phyloP scores from a whole-genome alignment of 352 stramenopile species.

The Phytophthora pseudosyringae region DNA sequence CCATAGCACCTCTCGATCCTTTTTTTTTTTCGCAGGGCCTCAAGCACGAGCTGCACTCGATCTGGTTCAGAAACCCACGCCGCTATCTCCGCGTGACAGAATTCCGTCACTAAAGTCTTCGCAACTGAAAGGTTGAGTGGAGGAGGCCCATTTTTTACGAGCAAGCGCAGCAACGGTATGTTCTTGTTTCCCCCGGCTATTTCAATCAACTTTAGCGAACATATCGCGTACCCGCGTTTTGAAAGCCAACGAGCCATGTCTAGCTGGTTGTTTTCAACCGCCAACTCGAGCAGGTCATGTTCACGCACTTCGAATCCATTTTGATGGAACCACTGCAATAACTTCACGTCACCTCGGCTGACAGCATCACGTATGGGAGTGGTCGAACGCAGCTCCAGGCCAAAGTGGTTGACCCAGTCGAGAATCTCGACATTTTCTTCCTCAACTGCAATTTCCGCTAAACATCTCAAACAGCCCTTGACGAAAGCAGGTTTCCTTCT shows the following conservation, averaged over 20 bases:
- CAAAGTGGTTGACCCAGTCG: slow-evolving; percentile 5
- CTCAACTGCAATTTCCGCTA: neutral
- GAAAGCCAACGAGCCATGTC: slow-evolving; percentile 1
- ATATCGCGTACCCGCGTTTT: neutral
- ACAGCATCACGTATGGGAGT: neutral
- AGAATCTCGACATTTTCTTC: neutral
- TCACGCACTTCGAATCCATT: slow-evolving; percentile 3
- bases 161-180: neutral
- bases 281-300: neutral
- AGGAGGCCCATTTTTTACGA: neutral
- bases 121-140: neutral
- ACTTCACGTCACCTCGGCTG: neutral
- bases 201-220: neutral
- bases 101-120: neutral
- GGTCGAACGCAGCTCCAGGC: neutral
- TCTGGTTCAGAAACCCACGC: slow-evolving; percentile 2
- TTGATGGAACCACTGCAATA: slow-evolving; percentile 8
- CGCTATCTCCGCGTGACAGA: neutral
- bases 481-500: neutral
- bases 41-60: neutral
- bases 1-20: slow-evolving; percentile 1
- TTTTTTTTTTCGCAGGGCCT: neutral
- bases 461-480: slow-evolving; percentile 1
- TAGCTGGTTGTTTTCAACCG: neutral
- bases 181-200: neutral